A percentile compares a stretch with the other conserved stretches of the same genome.
Evolutionary conservation across 768 basidiomycete species (phyloP).

Genomic region (Kwoniella dejecticola): DNA sequence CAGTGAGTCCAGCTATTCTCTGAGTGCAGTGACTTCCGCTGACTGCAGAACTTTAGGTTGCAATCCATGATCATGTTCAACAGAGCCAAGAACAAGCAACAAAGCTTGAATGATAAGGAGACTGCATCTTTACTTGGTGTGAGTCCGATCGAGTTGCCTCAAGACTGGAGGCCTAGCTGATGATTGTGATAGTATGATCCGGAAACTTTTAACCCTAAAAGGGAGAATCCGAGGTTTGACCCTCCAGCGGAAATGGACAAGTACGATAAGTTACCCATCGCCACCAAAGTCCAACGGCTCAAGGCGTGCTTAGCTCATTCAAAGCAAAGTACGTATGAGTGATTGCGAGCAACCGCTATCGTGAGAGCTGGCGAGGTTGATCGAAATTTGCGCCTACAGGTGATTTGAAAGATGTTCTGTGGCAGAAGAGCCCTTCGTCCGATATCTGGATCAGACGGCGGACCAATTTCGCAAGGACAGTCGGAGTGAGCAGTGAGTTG

Average conservation of each 20-base stretch:
- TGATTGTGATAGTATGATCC: slow-evolving; percentile 36
- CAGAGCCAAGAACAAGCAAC: slow-evolving; percentile 41
- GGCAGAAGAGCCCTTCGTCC: slow-evolving; percentile 52
- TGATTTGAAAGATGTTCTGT: slow-evolving; percentile 52
- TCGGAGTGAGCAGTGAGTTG: slow-evolving; percentile 49
- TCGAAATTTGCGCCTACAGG: too few species aligned
- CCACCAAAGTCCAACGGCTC: slow-evolving; percentile 43
- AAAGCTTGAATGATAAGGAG: slow-evolving; percentile 44
- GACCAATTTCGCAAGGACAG: slow-evolving; percentile 52
- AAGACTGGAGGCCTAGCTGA: neutral
- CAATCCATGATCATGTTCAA: slow-evolving; percentile 47
- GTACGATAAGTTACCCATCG: slow-evolving; percentile 47
- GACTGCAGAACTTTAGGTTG: slow-evolving; percentile 23
- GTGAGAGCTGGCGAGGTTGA: too few species aligned
- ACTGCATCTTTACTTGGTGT: slow-evolving; percentile 52
- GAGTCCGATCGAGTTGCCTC: slow-evolving; percentile 1
- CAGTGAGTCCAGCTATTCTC: slow-evolving; percentile 31
- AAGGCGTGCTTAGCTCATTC: slow-evolving; percentile 46
- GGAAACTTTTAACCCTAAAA: slow-evolving; percentile 28
- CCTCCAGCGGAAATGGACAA: slow-evolving; percentile 40
- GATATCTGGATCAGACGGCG: slow-evolving; percentile 53
- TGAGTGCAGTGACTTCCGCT: neutral
- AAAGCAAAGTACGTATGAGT: slow-evolving; percentile 42
- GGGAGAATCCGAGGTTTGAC: slow-evolving; percentile 33
- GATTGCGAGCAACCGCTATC: slow-evolving; percentile 5